A percentile compares a stretch with the other conserved stretches of the same genome.
phyloP scores from a whole-genome alignment of 2,329 filamentous ascomycete genomes.

The Scedosporium apiospermum region DNA sequence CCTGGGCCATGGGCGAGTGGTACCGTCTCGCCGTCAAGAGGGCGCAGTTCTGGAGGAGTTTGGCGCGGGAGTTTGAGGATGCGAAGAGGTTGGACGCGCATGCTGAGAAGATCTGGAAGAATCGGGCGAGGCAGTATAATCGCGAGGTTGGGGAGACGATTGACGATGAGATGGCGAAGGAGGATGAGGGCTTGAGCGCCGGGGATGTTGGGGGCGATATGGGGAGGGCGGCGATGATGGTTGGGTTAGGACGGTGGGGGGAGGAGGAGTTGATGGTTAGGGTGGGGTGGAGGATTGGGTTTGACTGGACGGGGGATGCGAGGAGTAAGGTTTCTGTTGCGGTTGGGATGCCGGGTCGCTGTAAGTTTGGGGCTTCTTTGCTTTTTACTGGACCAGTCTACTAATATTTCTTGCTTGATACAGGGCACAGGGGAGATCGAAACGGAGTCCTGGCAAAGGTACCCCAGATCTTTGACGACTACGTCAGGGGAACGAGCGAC shows the following conservation, averaged over 20 bases:
- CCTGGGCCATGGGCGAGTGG: constrained; percentile 63
- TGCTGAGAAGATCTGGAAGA: constrained; percentile 16
- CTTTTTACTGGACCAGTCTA: neutral
- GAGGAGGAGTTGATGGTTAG: constrained; percentile 35
- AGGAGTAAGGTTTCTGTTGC: constrained; percentile 46
- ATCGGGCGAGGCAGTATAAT: constrained; percentile 4
- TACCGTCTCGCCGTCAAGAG: constrained; percentile 49
- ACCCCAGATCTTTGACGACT: constrained; percentile 48
- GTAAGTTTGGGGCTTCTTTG: constrained; percentile 28
- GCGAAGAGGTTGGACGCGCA: constrained; percentile 22
- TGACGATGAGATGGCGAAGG: constrained; percentile 11
- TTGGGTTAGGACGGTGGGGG: constrained; percentile 19
- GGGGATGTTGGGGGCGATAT: constrained; percentile 44
- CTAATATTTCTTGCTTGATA: neutral
- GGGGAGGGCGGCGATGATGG: constrained; percentile 38
- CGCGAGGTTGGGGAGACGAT: constrained; percentile 18
- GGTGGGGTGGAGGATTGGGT: constrained; percentile 49
- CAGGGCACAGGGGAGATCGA: constrained; percentile 52
- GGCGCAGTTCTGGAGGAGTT: constrained; percentile 51
- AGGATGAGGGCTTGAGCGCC: constrained; percentile 19
- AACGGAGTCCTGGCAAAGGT: constrained; percentile 47
- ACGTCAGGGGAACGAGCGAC: constrained; percentile 34
- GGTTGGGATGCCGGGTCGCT: constrained; percentile 49
- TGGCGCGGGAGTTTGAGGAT: constrained; percentile 37
- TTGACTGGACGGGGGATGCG: constrained; percentile 67